phyloP scores from a whole-genome alignment of 148 eudicot species.

The Salicornia ramosissima region DNA sequence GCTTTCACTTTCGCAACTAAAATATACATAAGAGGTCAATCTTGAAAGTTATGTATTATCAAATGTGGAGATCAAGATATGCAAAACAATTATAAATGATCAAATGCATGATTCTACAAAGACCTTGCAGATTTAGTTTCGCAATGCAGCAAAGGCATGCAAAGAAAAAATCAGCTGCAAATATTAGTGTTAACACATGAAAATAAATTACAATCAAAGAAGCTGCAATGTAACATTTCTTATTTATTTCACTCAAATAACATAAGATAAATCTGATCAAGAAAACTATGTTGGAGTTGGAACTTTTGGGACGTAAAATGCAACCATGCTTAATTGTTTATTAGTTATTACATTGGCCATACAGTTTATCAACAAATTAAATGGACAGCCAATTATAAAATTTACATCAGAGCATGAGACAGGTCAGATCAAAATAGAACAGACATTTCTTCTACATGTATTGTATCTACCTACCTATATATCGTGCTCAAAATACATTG shows the following conservation, averaged over 20 bases:
- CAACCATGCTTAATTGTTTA: neutral
- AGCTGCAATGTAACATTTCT: no score
- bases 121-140: neutral
- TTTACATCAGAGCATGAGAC: neutral
- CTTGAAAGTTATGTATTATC: no score
- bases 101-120: neutral
- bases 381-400: neutral
- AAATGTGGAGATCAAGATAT: no score
- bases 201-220: neutral
- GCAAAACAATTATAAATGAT: no score
- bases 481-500: conserved; percentile 10
- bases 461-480: neutral
- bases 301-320: neutral
- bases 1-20: neutral
- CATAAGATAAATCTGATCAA: no score
- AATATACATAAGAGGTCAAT: neutral
- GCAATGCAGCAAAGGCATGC: neutral
- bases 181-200: no score
- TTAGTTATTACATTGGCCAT: neutral
- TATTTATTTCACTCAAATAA: no score
- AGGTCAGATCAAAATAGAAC: neutral
- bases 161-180: neutral
- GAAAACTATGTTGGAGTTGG: no score
- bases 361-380: neutral
- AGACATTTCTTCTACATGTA: neutral